Conservation (phyloP, 2,329 filamentous ascomycete species). For the Botrytis squamosa region DNA sequence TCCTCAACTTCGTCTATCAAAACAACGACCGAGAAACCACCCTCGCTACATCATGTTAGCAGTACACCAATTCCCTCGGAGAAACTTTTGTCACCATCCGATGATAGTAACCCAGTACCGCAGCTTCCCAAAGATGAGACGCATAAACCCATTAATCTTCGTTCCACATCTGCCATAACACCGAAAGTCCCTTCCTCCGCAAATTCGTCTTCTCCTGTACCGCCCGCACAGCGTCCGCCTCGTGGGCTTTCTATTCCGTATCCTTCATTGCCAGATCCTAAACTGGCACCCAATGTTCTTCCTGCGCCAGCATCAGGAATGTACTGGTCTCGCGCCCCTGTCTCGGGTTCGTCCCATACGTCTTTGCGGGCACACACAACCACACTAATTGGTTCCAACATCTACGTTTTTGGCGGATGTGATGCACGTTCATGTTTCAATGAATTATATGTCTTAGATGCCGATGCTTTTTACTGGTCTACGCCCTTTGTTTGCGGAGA, state of each 20-base stretch:
- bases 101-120: slow-evolving; percentile 25
- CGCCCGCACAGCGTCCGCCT: slow-evolving; percentile 29
- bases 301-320: slow-evolving; percentile 66
- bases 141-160: slow-evolving; percentile 48
- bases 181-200: slow-evolving; percentile 30
- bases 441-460: slow-evolving; percentile 66
- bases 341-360: slow-evolving; percentile 61
- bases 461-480: slow-evolving; percentile 69
- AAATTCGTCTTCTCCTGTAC: slow-evolving; percentile 30
- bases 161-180: slow-evolving; percentile 47
- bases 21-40: slow-evolving; percentile 27
- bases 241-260: slow-evolving; percentile 48
- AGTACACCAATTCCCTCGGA: slow-evolving; percentile 26
- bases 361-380: slow-evolving; percentile 65
- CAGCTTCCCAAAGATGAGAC: slow-evolving; percentile 25
- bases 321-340: slow-evolving; percentile 68
- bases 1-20: slow-evolving; percentile 30
- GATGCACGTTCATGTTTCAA: slow-evolving; percentile 67
- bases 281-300: slow-evolving; percentile 57
- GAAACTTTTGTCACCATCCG: slow-evolving; percentile 28
- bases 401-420: slow-evolving; percentile 69
- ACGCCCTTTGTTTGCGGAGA: slow-evolving; percentile 63
- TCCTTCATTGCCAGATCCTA: slow-evolving; percentile 56
- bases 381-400: slow-evolving; percentile 63
- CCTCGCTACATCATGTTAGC: slow-evolving; percentile 26